Conservation (phyloP, 2,329 filamentous ascomycete species). For the Neofusicoccum parvum region DNA sequence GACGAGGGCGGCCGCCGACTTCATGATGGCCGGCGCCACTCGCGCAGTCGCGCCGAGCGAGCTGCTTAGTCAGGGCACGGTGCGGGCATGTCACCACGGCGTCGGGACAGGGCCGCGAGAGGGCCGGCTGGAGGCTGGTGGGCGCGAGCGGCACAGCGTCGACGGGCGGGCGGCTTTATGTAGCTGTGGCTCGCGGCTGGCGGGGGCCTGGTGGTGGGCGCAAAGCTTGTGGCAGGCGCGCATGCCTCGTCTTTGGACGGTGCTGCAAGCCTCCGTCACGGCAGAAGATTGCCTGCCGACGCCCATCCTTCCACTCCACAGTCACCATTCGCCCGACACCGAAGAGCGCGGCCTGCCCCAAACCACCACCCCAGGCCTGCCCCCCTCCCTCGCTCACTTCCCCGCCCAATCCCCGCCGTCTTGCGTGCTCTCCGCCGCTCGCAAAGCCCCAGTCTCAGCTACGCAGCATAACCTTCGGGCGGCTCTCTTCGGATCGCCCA, state of each 20-base stretch:
- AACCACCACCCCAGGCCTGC: slow-evolving; percentile 7
- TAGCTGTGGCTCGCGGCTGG: not conserved
- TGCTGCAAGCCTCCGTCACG: slow-evolving; percentile 11
- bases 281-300: slow-evolving; percentile 16
- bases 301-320: slow-evolving; percentile 18
- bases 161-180: not conserved
- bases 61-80: slow-evolving; percentile 11
- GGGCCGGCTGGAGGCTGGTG: not conserved
- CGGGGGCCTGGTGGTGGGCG: not conserved
- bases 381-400: not conserved
- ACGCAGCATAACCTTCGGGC: not conserved
- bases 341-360: not conserved
- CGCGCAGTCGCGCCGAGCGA: slow-evolving; percentile 10
- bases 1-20: slow-evolving; percentile 11
- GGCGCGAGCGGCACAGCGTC: not conserved
- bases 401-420: not conserved
- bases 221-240: not conserved
- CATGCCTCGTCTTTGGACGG: not conserved
- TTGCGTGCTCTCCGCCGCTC: not conserved
- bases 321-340: slow-evolving; percentile 8
- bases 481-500: slow-evolving; percentile 16
- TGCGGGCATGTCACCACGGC: slow-evolving; percentile 6
- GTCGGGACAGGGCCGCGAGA: not conserved
- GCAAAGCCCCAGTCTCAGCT: not conserved
- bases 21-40: slow-evolving; percentile 15